Conservation (phyloP, 768 basidiomycete species). For the Mycena sanguinolenta region DNA sequence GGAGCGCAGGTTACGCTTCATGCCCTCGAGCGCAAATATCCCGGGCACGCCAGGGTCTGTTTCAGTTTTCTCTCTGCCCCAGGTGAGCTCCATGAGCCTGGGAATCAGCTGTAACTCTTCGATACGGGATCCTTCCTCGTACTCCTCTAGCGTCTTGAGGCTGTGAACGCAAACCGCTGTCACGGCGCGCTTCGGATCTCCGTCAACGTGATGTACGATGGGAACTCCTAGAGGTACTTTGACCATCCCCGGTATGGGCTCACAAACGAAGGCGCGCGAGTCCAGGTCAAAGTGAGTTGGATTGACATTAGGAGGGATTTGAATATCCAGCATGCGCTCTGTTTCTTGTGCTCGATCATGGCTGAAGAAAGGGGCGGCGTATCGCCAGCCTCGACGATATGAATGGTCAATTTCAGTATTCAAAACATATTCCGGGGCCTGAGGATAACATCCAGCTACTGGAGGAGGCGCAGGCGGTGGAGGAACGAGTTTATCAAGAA, state of each 20-base stretch:
- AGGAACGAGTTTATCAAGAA: neutral
- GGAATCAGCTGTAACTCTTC: neutral
- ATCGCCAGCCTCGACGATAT: slow-evolving; percentile 1
- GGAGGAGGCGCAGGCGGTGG: neutral
- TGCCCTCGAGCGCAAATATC: neutral
- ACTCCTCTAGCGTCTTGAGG: neutral
- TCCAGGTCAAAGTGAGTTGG: neutral
- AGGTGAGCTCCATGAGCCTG: neutral
- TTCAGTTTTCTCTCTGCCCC: too few species aligned
- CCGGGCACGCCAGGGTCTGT: too few species aligned
- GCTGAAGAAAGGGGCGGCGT: neutral
- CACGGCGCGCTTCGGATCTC: neutral
- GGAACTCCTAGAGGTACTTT: neutral
- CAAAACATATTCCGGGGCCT: neutral
- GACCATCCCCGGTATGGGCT: neutral
- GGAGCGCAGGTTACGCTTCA: neutral
- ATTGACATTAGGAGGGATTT: neutral
- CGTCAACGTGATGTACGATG: neutral
- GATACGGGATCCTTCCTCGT: neutral
- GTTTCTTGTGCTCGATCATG: neutral
- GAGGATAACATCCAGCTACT: neutral
- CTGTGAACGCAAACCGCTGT: neutral
- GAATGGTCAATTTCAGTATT: neutral
- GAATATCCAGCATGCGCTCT: neutral
- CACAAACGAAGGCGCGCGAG: neutral